These are phyloP conservation scores for Fusarium humuli DNA, from an alignment of 2,329 filamentous ascomycete species.

Conservation along the genomic window DNA sequence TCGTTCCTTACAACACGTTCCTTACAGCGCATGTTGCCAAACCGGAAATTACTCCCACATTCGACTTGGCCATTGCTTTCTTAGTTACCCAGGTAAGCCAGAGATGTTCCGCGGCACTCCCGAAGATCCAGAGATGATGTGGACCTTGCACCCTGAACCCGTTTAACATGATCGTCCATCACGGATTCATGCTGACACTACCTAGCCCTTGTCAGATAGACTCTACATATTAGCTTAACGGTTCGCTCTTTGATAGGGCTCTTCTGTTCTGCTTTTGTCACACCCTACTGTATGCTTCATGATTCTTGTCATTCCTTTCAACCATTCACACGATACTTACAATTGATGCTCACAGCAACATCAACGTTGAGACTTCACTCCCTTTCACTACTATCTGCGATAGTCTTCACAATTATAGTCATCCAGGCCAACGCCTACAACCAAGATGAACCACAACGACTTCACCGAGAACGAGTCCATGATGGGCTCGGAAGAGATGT, in stretches of 20 bases:
- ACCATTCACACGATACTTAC: conserved; percentile 42
- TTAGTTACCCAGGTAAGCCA: conserved; percentile 47
- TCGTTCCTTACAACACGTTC: conserved; percentile 43
- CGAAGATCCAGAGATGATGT: conserved; percentile 49
- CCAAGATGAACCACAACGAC: conserved; percentile 63
- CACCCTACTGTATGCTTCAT: conserved; percentile 62
- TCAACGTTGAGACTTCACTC: conserved; percentile 59
- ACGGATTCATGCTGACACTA: conserved; percentile 46
- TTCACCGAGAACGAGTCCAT: conserved; percentile 63
- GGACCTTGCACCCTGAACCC: conserved; percentile 44
- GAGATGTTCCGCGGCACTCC: conserved; percentile 47
- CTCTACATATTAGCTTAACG: conserved; percentile 44
- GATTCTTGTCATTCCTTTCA: conserved; percentile 40
- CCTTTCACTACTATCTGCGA: conserved; percentile 59
- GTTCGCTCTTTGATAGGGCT: conserved; percentile 34
- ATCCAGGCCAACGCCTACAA: conserved; percentile 55
- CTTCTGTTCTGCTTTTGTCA: conserved; percentile 60
- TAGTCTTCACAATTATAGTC: conserved; percentile 60
- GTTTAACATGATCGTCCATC: conserved; percentile 40
- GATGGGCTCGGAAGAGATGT: conserved; percentile 60
- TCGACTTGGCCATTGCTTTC: conserved; percentile 48
- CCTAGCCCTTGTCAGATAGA: conserved; percentile 45
- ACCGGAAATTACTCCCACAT: conserved; percentile 49
- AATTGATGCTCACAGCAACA: conserved; percentile 39
- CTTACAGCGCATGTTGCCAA: conserved; percentile 43